A percentile compares a stretch with the other conserved stretches of the same genome.
phyloP scores from a whole-genome alignment of 495 filamentous ascomycete genomes.

The Penicillium macrosclerotiorum region DNA sequence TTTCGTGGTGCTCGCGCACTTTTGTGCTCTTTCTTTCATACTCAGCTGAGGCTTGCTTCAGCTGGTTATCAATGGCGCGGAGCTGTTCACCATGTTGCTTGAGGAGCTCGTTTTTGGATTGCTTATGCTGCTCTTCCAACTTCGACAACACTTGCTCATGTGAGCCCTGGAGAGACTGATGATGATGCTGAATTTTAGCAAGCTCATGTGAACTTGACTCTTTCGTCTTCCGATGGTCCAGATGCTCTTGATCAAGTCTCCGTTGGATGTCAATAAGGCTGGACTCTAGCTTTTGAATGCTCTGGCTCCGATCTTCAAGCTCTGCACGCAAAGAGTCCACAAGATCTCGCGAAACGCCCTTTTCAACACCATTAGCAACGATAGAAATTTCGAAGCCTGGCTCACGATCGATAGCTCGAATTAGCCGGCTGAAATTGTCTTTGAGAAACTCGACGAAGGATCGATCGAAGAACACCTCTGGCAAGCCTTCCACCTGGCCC shows the following conservation, averaged over 20 bases:
- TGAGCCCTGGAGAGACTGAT: slow-evolving; percentile 66
- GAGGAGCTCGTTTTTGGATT: slow-evolving; percentile 42
- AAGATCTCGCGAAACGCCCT: slow-evolving; percentile 78
- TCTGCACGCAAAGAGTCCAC: slow-evolving; percentile 80
- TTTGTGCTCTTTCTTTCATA: slow-evolving; percentile 47
- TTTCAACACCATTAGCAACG: slow-evolving; percentile 72
- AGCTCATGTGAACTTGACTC: slow-evolving; percentile 66
- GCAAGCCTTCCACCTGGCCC: slow-evolving; percentile 56
- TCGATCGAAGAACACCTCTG: slow-evolving; percentile 82
- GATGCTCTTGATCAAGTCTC: slow-evolving; percentile 73
- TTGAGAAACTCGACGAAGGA: slow-evolving; percentile 93
- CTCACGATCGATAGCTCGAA: slow-evolving; percentile 86
- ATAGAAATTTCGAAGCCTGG: slow-evolving; percentile 81
- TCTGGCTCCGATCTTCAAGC: slow-evolving; percentile 67
- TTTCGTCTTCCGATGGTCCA: slow-evolving; percentile 69
- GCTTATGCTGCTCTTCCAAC: slow-evolving; percentile 46
- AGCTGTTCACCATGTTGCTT: slow-evolving; percentile 49
- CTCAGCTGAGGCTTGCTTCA: slow-evolving; percentile 49
- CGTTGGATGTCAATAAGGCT: slow-evolving; percentile 64
- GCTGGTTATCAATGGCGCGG: slow-evolving; percentile 45
- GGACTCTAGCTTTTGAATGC: slow-evolving; percentile 65
- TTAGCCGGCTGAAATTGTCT: slow-evolving; percentile 85
- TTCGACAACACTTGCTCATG: slow-evolving; percentile 60
- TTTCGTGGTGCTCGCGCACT: slow-evolving; percentile 53
- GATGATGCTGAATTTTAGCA: slow-evolving; percentile 62